A percentile compares a stretch with the other conserved stretches of the same genome.
Evolutionary conservation across 768 basidiomycete genomes (phyloP).

Genomic region (Lactifluus piperatus): DNA sequence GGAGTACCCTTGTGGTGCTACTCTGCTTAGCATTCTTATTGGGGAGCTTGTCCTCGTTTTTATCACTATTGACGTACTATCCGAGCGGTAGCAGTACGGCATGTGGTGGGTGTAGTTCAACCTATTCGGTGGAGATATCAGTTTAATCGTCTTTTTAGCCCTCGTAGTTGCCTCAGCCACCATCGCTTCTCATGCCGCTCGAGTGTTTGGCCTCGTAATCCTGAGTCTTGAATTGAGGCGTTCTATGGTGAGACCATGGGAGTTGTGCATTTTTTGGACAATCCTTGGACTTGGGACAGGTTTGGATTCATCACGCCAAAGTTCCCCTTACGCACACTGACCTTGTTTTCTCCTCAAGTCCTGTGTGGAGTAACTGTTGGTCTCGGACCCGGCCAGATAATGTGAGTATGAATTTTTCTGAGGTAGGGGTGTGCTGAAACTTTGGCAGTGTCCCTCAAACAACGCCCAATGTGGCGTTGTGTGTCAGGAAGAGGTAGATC

Average conservation of each 20-base stretch:
- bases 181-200: conserved; percentile 7
- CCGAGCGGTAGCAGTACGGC: not conserved
- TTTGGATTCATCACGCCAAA: not conserved
- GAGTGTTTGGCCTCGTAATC: conserved; percentile 8
- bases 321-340: not conserved
- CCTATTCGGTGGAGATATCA: not conserved
- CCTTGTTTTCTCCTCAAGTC: not conserved
- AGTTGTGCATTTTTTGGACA: conserved; percentile 6
- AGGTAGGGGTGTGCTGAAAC: not conserved
- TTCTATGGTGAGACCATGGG: not conserved
- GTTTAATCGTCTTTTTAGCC: conserved; percentile 2
- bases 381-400: conserved; percentile 3
- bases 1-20: conserved; percentile 1
- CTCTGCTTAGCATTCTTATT: conserved; percentile 19
- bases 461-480: not conserved
- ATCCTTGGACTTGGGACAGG: conserved; percentile 6
- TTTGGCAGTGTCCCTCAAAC: not conserved
- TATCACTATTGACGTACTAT: conserved; percentile 12
- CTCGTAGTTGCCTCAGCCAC: conserved; percentile 8
- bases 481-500: conserved; percentile 11
- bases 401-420: not conserved
- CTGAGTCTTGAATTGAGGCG: conserved; percentile 9
- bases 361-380: not conserved
- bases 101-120: conserved; percentile 2
- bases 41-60: conserved; percentile 17